Evolutionary conservation across 2,329 filamentous ascomycete genomes (phyloP).

Genomic region (Plectosphaerella plurivora): DNA sequence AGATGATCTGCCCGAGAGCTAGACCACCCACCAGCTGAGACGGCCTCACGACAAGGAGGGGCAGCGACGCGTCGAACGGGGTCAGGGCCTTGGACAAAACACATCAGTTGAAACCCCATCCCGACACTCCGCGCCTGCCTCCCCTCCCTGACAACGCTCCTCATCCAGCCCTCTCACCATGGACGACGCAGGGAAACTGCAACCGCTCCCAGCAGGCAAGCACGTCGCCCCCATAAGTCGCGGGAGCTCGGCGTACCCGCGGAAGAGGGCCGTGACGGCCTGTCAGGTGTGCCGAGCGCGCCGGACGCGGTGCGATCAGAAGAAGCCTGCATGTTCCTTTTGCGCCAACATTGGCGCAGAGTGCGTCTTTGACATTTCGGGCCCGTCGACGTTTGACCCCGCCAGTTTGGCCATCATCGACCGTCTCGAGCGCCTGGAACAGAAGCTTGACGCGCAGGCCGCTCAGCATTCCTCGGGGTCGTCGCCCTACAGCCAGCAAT

Average conservation of each 20-base stretch:
- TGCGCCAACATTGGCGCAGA: slow-evolving; percentile 35
- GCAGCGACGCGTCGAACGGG: no score
- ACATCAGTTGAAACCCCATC: no score
- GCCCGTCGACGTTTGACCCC: slow-evolving; percentile 41
- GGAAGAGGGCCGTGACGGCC: slow-evolving; percentile 33
- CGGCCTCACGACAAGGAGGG: no score
- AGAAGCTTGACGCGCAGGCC: slow-evolving; percentile 15
- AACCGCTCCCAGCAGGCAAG: not conserved
- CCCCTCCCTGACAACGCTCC: no score
- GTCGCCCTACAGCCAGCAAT: slow-evolving; percentile 1
- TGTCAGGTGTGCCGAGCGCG: slow-evolving; percentile 39
- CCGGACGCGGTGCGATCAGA: slow-evolving; percentile 41
- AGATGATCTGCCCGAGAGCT: no score
- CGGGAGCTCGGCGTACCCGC: slow-evolving; percentile 35
- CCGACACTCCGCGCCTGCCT: not conserved
- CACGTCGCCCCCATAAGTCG: slow-evolving; percentile 23
- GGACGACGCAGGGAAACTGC: slow-evolving; percentile 3
- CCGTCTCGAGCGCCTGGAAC: slow-evolving; percentile 36
- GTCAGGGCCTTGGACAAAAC: no score
- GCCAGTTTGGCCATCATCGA: slow-evolving; percentile 46
- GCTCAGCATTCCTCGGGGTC: not conserved
- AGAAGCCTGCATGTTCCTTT: slow-evolving; percentile 36
- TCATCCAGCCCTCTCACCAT: slow-evolving; percentile 8
- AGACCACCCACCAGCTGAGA: no score
- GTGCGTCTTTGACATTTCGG: slow-evolving; percentile 33